Conservation (phyloP, 257 asterid species). For the Solanum bukasovii region DNA sequence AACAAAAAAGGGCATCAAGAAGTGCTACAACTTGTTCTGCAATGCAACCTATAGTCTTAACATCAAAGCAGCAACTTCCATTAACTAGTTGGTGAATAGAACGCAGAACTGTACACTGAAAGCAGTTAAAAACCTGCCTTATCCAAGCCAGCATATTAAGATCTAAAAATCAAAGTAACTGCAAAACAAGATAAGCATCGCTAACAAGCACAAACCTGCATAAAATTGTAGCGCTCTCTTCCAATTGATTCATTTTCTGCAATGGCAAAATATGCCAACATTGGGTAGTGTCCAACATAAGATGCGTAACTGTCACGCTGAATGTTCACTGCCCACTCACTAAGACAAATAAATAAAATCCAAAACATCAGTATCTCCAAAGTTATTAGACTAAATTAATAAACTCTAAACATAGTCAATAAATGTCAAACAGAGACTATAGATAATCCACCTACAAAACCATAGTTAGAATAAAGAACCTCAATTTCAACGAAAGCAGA, state of each 20-base stretch:
- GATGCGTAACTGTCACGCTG: constrained; percentile 93
- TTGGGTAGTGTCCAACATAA: constrained; percentile 84
- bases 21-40: neutral
- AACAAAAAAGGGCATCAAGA: neutral
- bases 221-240: constrained; percentile 93
- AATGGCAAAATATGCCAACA: constrained; percentile 78
- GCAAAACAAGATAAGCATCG: neutral
- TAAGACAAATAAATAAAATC: constrained; percentile 1
- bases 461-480: neutral
- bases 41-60: neutral
- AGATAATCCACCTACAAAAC: neutral
- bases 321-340: constrained; percentile 99
- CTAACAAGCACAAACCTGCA: constrained; percentile 53
- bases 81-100: neutral
- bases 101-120: neutral
- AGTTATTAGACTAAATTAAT: neutral
- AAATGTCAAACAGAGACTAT: neutral
- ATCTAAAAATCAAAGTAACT: neutral
- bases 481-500: neutral
- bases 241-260: constrained; percentile 98
- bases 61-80: neutral
- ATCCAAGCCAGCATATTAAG: neutral
- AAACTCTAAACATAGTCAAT: neutral
- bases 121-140: neutral
- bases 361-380: neutral